Conservation (phyloP, 2,329 filamentous ascomycete genomes). For the Pseudogymnoascus destructans region DNA sequence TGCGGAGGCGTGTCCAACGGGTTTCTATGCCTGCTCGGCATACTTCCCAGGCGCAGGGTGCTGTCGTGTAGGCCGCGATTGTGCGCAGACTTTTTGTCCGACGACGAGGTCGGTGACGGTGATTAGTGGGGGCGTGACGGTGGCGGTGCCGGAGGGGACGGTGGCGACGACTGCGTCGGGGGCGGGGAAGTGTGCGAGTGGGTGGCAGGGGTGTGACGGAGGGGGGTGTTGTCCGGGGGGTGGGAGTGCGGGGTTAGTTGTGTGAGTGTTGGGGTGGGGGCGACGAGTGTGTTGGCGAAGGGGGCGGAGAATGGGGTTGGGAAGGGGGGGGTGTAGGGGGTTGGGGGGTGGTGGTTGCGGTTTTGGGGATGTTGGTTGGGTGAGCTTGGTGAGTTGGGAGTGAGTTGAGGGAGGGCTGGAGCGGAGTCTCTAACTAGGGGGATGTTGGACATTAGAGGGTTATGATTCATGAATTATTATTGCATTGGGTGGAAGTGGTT, state of each 20-base stretch:
- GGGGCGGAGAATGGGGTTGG: not conserved
- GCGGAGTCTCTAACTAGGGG: not conserved
- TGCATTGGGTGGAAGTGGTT: not conserved
- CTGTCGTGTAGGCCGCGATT: constrained; percentile 78
- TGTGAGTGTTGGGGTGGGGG: constrained; percentile 43
- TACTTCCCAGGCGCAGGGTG: constrained; percentile 67
- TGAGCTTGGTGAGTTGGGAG: not conserved
- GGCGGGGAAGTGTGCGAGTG: constrained; percentile 49
- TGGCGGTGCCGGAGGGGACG: constrained; percentile 48
- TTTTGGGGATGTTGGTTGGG: not conserved
- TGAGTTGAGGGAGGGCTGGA: not conserved
- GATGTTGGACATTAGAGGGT: not conserved
- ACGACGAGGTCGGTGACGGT: constrained; percentile 48
- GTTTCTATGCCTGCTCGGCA: constrained; percentile 82
- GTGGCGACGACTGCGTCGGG: constrained; percentile 30
- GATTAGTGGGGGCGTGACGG: constrained; percentile 52
- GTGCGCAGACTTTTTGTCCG: constrained; percentile 68
- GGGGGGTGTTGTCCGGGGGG: constrained; percentile 77
- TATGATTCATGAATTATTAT: not conserved
- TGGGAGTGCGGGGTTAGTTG: constrained; percentile 67
- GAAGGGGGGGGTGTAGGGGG: not conserved
- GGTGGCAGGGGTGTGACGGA: constrained; percentile 66
- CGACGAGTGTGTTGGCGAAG: constrained; percentile 28
- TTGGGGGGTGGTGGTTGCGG: not conserved
- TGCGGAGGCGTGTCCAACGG: constrained; percentile 57